phyloP scores from a whole-genome alignment of 345 rosid genomes.

The Moricandia arvensis region DNA sequence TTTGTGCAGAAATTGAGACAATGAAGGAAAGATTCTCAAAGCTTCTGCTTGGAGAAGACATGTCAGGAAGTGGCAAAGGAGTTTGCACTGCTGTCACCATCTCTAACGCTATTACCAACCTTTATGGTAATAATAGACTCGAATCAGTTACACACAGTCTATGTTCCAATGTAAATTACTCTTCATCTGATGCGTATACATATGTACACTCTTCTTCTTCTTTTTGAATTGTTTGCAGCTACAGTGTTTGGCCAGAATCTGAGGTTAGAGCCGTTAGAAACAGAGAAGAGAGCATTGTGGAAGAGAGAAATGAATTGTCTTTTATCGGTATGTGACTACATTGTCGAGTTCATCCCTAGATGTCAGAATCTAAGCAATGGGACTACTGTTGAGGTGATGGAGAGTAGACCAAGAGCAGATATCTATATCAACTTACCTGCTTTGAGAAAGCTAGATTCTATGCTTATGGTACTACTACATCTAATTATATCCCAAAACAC shows the following conservation, averaged over 20 bases:
- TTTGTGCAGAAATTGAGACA: conserved; percentile 53
- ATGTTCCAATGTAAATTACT: not conserved
- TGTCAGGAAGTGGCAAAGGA: conserved; percentile 93
- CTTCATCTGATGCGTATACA: too few relatives aligned
- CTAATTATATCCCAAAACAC: not conserved
- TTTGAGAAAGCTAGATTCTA: conserved; percentile 72
- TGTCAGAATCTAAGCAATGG: conserved; percentile 58
- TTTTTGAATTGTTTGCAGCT: conserved; percentile 43
- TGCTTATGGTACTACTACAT: conserved; percentile 63
- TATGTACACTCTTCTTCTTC: not conserved
- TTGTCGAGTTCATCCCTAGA: conserved; percentile 62
- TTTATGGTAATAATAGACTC: conserved; percentile 53
- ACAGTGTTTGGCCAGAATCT: conserved; percentile 85
- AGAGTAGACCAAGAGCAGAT: conserved; percentile 68
- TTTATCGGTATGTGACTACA: conserved; percentile 76
- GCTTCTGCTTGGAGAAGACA: conserved; percentile 88
- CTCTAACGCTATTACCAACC: conserved; percentile 86
- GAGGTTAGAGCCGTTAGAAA: conserved; percentile 77
- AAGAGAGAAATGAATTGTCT: conserved; percentile 90
- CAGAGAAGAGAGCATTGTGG: conserved; percentile 81
- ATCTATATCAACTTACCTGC: conserved; percentile 88
- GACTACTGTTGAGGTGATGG: conserved; percentile 71
- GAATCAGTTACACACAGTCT: not conserved
- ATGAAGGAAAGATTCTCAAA: conserved; percentile 88
- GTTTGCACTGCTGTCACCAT: conserved; percentile 82